These are phyloP conservation scores for Talaromyces stipitatus DNA, from an alignment of 495 filamentous ascomycete species.

Conservation along the genomic window DNA sequence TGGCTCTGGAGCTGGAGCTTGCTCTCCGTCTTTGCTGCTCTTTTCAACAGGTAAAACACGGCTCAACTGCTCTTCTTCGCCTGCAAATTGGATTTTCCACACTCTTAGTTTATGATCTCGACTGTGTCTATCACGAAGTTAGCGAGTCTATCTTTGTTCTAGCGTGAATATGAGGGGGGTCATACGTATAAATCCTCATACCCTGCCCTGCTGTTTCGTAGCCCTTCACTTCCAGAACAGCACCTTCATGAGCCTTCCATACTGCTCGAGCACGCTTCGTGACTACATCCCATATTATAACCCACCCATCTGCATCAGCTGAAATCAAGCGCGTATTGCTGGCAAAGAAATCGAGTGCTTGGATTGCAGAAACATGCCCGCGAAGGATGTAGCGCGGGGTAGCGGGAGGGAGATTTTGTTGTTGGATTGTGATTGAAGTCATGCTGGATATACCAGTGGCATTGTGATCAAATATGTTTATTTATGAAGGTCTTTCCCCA, in stretches of 20 bases:
- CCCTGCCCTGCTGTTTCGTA: slow-evolving; percentile 26
- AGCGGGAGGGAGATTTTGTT: slow-evolving; percentile 38
- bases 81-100: slow-evolving; percentile 62
- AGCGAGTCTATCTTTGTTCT: slow-evolving; percentile 4
- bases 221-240: slow-evolving; percentile 71
- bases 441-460: neutral
- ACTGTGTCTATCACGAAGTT: slow-evolving; percentile 57
- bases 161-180: neutral
- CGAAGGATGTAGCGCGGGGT: slow-evolving; percentile 81
- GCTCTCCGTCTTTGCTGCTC: slow-evolving; percentile 13
- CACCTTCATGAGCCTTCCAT: slow-evolving; percentile 78
- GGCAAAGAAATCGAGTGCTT: slow-evolving; percentile 65
- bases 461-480: neutral
- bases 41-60: slow-evolving; percentile 64
- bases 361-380: slow-evolving; percentile 76
- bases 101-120: slow-evolving; percentile 80
- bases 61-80: slow-evolving; percentile 56
- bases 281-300: slow-evolving; percentile 77
- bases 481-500: neutral
- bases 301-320: slow-evolving; percentile 85
- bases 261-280: slow-evolving; percentile 76
- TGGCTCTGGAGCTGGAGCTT: slow-evolving; percentile 44
- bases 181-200: slow-evolving; percentile 63
- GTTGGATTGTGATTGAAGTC: neutral
- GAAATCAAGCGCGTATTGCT: slow-evolving; percentile 71